Base-by-base conservation (phyloP, 352 stramenopile species). In the Phytophthora kernoviae region DNA sequence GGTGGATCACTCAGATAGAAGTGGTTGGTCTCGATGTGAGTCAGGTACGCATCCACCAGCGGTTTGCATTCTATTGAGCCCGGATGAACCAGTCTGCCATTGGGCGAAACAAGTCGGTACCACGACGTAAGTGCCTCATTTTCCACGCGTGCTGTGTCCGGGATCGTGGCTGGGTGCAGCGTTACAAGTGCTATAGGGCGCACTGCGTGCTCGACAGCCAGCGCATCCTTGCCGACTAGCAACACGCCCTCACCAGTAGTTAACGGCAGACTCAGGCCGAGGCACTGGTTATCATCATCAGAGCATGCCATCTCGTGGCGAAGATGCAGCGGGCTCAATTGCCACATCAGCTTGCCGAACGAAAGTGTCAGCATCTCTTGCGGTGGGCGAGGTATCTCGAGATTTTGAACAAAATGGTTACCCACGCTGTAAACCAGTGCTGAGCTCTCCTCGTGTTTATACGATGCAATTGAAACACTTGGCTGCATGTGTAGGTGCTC, bases 341-440 rank as follows among this genome's bases (percentile, higher is more conserved):
- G 18, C 75, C 75, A 87, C 22, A 61, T 57, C 4, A 87, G 18
- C 32, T 84, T 82, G n/a, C 63, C 73, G 34, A 83, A 58, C 9
- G 77, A 79, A 48, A 81, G 45, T 10, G 63, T 63, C 39, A 87
- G 14, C 17, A 67, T 43, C 41, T 79, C 65, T 15, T 70, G 65
- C 41, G 65, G 60, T 21, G 33, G 5, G 17, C 61, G 22, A 34
- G 55, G 17, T 14, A 36, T 17, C 4, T 8, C 40, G 14, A 62
- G 4, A 24, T 46, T 51, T 32, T 60, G 46, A 1, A 62, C 46
- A 41, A 54, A 69, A 14, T 62, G 58, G 20, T 39, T 71, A 6
- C 50, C 37, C 12, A 27, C 54, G 10, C 69, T 65, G 40, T 69
- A 78, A n/a, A 78, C 39, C 26, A 78, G 58, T 1, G 62, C 68